Evolutionary conservation across 192 early-diverging fungal species (phyloP).

Genomic region (Coemansia sp.): DNA sequence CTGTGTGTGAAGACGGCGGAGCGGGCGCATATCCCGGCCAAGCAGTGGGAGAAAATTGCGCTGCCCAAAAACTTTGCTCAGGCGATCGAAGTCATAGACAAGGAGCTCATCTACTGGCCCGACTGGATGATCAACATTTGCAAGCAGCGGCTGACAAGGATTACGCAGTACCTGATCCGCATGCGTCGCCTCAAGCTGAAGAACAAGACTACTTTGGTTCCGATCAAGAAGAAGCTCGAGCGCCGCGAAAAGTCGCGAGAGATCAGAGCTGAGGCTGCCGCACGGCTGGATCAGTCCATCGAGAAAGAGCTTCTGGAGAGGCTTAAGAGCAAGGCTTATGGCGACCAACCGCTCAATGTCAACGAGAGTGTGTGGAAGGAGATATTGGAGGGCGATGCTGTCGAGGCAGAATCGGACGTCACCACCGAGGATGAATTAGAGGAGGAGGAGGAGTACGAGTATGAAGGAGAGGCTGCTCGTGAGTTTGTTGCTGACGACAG

Average conservation of each 20-base stretch:
- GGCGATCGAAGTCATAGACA: conserved; percentile 84
- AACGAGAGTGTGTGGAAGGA: conserved; percentile 85
- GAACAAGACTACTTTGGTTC: conserved; percentile 71
- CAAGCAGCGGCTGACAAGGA: conserved; percentile 95
- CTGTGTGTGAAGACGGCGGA: conserved; percentile 95
- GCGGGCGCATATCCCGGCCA: conserved; percentile 88
- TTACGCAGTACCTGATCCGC: conserved; percentile 93
- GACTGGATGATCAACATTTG: conserved; percentile 88
- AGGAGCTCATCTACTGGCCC: conserved; percentile 89
- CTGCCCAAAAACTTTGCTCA: conserved; percentile 87
- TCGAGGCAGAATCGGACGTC: conserved; percentile 63
- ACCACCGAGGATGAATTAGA: conserved; percentile 67
- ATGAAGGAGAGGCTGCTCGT: conserved; percentile 52
- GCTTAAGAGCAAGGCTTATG: conserved; percentile 91
- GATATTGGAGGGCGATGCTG: conserved; percentile 75
- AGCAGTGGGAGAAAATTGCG: conserved; percentile 89
- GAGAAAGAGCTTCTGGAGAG: conserved; percentile 95
- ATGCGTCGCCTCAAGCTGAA: conserved; percentile 88
- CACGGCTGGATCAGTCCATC: conserved; percentile 84
- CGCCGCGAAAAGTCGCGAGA: conserved; percentile 81
- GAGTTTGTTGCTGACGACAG: conserved; percentile 54
- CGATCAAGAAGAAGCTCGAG: conserved; percentile 93
- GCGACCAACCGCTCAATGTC: conserved; percentile 94
- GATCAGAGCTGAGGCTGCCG: conserved; percentile 86
- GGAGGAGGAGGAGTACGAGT: conserved; percentile 53